phyloP scores from a whole-genome alignment of 2,329 filamentous ascomycete species.

The Arachnopeziza araneosa region DNA sequence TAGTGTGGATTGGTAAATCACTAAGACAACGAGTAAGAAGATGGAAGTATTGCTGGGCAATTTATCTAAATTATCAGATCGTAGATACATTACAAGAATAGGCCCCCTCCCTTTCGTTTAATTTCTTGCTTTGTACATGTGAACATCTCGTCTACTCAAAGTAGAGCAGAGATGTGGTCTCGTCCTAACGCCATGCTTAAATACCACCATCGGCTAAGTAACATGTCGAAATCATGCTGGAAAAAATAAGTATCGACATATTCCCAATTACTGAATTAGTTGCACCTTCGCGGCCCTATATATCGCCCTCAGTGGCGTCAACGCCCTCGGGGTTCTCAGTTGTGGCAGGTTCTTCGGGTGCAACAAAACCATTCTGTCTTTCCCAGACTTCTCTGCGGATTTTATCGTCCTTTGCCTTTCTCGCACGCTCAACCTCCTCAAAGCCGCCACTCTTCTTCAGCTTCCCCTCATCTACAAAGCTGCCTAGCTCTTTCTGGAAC shows the following conservation, averaged over 20 bases:
- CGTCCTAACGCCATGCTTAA: background rate
- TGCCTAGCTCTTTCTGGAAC: constrained; percentile 78
- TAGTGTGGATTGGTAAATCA: too few relatives aligned
- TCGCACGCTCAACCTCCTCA: constrained; percentile 83
- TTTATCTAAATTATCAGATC: background rate
- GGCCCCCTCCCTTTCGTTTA: background rate
- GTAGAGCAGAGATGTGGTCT: background rate
- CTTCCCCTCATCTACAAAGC: constrained; percentile 83
- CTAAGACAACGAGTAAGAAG: too few relatives aligned
- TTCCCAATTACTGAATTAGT: background rate
- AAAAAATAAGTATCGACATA: background rate
- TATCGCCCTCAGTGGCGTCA: background rate
- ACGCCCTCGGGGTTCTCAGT: background rate
- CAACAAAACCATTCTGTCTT: constrained; percentile 48
- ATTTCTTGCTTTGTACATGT: background rate
- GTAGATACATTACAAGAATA: background rate
- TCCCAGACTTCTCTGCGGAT: constrained; percentile 77
- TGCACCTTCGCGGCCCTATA: background rate
- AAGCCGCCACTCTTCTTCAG: constrained; percentile 95
- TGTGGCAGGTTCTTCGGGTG: background rate
- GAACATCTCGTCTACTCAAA: background rate
- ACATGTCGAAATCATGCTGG: background rate
- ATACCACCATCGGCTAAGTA: background rate
- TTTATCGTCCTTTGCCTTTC: constrained; percentile 80
- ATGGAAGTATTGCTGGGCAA: too few relatives aligned